A percentile compares a stretch with the other conserved stretches of the same genome.
These are phyloP conservation scores for Wickerhamomyces alni DNA, from an alignment of 805 yeast genomes.

Conservation along the genomic window DNA sequence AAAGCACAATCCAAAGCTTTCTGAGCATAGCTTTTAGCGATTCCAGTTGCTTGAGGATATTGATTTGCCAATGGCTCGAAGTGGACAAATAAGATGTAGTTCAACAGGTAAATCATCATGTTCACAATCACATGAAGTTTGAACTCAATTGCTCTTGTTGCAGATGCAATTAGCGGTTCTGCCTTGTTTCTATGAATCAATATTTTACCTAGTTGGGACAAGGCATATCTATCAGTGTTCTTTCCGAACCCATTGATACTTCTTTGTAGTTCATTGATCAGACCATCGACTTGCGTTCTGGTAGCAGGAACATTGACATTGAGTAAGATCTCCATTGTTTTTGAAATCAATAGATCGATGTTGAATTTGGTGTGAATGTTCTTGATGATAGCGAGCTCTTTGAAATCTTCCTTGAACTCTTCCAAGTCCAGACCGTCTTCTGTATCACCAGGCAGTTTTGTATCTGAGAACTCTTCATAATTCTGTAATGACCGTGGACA, in stretches of 20 bases:
- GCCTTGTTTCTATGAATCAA: conserved; percentile 17
- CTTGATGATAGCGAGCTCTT: conserved; percentile 42
- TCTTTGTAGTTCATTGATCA: conserved; percentile 27
- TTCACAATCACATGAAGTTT: conserved; percentile 35
- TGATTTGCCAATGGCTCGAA: conserved; percentile 36
- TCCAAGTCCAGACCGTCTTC: conserved; percentile 16
- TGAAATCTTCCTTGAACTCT: conserved; percentile 24
- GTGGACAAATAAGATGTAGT: conserved; percentile 41
- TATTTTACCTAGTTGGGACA: conserved; percentile 29
- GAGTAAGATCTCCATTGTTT: conserved; percentile 32
- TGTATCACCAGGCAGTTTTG: conserved; percentile 33
- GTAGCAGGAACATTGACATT: conserved; percentile 34
- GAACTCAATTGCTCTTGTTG: conserved; percentile 34
- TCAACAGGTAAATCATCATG: conserved; percentile 43
- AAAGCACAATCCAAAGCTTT: conserved; percentile 35
- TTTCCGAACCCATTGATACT: conserved; percentile 27
- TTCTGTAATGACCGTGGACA: conserved; percentile 33
- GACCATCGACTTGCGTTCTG: conserved; percentile 32
- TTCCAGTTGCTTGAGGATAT: conserved; percentile 26
- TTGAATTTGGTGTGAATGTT: conserved; percentile 41
- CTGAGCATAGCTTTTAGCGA: conserved; percentile 36
- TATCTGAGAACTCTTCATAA: conserved; percentile 34
- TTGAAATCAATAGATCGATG: conserved; percentile 37
- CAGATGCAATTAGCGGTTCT: conserved; percentile 22
- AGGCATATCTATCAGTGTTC: conserved; percentile 25